These are phyloP conservation scores for Protea cynaroides DNA, from an alignment of 164 flowering plant genomes.

Conservation along the genomic window DNA sequence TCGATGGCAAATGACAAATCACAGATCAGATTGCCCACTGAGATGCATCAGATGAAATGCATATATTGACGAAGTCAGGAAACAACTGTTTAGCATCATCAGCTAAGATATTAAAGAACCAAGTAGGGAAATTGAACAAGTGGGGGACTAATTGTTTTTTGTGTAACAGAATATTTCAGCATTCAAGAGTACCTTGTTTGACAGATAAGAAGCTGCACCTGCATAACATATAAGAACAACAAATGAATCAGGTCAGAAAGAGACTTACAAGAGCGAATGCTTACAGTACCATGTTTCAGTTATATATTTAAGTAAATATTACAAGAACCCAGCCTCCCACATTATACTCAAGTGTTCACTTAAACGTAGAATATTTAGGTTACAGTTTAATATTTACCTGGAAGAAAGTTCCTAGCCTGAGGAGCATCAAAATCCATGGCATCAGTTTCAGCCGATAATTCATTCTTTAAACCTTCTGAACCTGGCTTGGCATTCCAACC, in stretches of 20 bases:
- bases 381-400: constrained; percentile 30
- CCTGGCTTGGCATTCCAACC: constrained; percentile 15
- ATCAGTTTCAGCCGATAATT: constrained; percentile 71
- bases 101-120: no score
- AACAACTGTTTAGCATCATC: no score
- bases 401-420: constrained; percentile 22
- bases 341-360: neutral
- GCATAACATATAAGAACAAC: constrained; percentile 24
- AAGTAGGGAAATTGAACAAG: no score
- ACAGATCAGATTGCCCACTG: no score
- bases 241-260: constrained; percentile 6
- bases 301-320: neutral
- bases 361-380: neutral
- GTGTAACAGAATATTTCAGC: no score
- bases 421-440: constrained; percentile 38
- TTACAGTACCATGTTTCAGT: neutral
- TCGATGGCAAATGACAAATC: no score
- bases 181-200: constrained; percentile 36
- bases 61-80: no score
- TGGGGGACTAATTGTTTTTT: no score
- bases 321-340: neutral
- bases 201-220: constrained; percentile 31
- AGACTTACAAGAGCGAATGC: neutral
- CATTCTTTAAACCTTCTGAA: constrained; percentile 22
- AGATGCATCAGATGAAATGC: no score